Conservation (phyloP, 2,329 filamentous ascomycete genomes). For the Massarina eburnea region DNA sequence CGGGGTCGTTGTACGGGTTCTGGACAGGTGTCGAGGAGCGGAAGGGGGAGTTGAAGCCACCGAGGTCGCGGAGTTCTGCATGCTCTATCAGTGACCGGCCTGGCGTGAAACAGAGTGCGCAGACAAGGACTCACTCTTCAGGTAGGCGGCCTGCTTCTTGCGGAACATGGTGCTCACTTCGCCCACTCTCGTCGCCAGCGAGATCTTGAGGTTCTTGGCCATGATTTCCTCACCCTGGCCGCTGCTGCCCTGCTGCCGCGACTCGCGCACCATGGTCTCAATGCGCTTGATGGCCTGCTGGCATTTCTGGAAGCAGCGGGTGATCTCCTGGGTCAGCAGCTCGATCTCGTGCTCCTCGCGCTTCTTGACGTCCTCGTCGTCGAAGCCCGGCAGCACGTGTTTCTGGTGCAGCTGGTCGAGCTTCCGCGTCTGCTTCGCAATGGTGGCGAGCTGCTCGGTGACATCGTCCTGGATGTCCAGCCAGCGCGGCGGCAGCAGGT, state of each 20-base stretch:
- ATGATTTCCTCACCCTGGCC: constrained; percentile 87
- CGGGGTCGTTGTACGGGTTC: constrained; percentile 78
- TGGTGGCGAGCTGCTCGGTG: constrained; percentile 74
- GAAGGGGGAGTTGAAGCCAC: constrained; percentile 52
- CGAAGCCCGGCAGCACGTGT: constrained; percentile 93
- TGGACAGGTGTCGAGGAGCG: constrained; percentile 48
- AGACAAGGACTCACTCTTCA: constrained; percentile 70
- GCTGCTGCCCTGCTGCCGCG: constrained; percentile 70
- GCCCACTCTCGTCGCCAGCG: constrained; percentile 82
- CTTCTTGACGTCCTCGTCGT: constrained; percentile 87
- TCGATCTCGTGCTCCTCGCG: constrained; percentile 91
- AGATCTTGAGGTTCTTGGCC: constrained; percentile 94
- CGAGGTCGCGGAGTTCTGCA: constrained; percentile 48
- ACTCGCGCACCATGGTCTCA: constrained; percentile 82
- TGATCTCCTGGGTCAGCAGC: constrained; percentile 85
- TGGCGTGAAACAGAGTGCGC: background rate
- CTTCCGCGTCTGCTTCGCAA: constrained; percentile 78
- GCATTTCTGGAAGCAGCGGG: constrained; percentile 83
- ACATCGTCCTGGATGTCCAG: constrained; percentile 94
- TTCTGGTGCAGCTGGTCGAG: constrained; percentile 95
- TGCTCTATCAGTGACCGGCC: constrained; percentile 13
- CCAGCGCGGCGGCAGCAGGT: constrained; percentile 91
- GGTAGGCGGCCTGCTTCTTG: constrained; percentile 95
- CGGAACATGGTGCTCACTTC: constrained; percentile 89
- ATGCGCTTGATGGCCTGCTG: constrained; percentile 86